Percentiles rank a stretch among this genome's conserved stretches.
These are phyloP conservation scores for Vigna trinervia DNA, from an alignment of 306 rosid genomes.

Conservation along the genomic window DNA sequence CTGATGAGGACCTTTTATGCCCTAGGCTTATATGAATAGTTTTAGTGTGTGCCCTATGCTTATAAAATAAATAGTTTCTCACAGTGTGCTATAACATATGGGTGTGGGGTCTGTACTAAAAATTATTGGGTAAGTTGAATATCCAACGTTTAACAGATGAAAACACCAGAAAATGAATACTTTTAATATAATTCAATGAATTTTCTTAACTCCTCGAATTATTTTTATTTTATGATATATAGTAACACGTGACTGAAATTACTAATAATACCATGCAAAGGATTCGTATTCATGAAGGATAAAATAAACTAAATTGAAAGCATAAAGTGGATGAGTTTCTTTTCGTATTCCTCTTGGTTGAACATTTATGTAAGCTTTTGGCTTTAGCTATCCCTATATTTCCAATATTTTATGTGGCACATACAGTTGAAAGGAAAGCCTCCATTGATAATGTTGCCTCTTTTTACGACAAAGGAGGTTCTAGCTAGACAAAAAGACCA, in stretches of 20 bases:
- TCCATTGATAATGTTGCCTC: conserved; percentile 48
- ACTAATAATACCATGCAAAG: background rate
- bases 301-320: background rate
- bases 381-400: conserved; percentile 1
- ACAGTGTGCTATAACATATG: conserved; percentile 14
- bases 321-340: background rate
- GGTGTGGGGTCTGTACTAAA: background rate
- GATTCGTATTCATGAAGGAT: background rate
- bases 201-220: no score
- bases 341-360: background rate
- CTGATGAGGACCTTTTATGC: conserved; percentile 28
- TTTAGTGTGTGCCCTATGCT: background rate
- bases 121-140: background rate
- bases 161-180: no score
- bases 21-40: conserved; percentile 35
- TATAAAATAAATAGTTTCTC: background rate
- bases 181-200: no score
- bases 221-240: background rate
- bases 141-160: no score
- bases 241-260: background rate
- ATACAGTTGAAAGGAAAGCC: conserved; percentile 52
- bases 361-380: background rate
- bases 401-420: conserved; percentile 3
- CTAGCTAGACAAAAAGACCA: conserved; percentile 53
- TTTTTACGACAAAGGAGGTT: conserved; percentile 57